Percentiles rank a stretch among this genome's conserved stretches.
Evolutionary conservation across 192 early-diverging fungal species (phyloP).

Genomic region (Coemansia sp.): DNA sequence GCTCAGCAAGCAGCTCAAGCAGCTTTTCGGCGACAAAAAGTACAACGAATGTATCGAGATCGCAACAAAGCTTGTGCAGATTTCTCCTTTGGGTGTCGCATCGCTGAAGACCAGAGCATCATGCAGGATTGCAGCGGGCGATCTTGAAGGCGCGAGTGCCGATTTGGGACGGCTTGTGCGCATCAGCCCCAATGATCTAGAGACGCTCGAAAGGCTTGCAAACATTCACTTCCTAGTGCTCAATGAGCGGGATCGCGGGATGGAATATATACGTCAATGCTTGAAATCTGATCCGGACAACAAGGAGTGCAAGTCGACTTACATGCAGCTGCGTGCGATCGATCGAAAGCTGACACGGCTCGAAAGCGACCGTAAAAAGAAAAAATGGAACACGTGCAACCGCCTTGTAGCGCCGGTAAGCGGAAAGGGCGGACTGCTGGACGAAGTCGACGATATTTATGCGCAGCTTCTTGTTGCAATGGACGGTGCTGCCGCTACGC

Average conservation of each 20-base stretch:
- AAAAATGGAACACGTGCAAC: conserved; percentile 61
- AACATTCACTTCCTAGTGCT: conserved; percentile 69
- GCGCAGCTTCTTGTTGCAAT: conserved; percentile 26
- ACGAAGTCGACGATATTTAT: conserved; percentile 35
- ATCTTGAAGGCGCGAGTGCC: conserved; percentile 82
- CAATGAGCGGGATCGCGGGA: conserved; percentile 69
- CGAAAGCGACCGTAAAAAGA: conserved; percentile 54
- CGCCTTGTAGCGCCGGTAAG: conserved; percentile 32
- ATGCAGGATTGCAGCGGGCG: conserved; percentile 69
- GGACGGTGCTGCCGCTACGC: conserved; percentile 17
- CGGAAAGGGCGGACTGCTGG: conserved; percentile 43
- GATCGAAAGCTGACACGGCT: conserved; percentile 70
- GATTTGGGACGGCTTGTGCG: conserved; percentile 78
- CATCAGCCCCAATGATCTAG: conserved; percentile 66
- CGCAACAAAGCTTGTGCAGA: conserved; percentile 56
- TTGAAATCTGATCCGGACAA: conserved; percentile 90
- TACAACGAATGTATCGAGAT: conserved; percentile 58
- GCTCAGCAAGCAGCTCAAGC: conserved; percentile 35
- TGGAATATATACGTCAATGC: conserved; percentile 79
- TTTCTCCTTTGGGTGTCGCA: conserved; percentile 57
- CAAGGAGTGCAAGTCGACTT: conserved; percentile 78
- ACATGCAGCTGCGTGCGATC: conserved; percentile 69
- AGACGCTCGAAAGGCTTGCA: conserved; percentile 64
- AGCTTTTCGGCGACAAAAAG: conserved; percentile 44
- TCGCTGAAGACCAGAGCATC: conserved; percentile 69